A percentile compares a stretch with the other conserved stretches of the same genome.
Conservation (phyloP, 192 early-diverging fungal species). For the Coemansia sp. region DNA sequence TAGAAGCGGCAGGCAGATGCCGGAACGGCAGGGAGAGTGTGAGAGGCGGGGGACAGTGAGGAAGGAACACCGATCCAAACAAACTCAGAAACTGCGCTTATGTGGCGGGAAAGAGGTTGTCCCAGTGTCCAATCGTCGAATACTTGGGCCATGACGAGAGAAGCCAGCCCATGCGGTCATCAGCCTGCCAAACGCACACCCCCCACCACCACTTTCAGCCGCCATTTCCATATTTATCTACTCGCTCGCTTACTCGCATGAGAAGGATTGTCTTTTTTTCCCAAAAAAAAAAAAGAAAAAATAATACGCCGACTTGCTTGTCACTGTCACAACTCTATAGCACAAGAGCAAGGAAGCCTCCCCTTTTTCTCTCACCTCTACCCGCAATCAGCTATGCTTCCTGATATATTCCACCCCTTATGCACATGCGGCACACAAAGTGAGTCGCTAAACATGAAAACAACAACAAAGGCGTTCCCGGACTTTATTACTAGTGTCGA, state of each 20-base stretch:
- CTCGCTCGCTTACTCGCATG: not conserved
- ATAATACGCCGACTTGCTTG: conserved; percentile 5
- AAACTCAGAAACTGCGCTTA: conserved; percentile 4
- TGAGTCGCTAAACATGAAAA: conserved; percentile 2
- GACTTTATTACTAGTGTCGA: conserved; percentile 1
- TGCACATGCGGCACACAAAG: conserved; percentile 7
- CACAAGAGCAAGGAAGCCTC: conserved; percentile 6
- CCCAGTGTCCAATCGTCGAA: conserved; percentile 2
- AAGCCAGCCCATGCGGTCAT: not conserved
- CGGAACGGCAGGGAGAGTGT: conserved; percentile 3
- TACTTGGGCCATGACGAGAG: conserved; percentile 1
- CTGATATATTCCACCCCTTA: not conserved
- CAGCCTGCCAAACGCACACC: not conserved
- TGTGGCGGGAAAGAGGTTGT: not conserved
- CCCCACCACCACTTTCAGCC: not conserved
- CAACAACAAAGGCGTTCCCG: conserved; percentile 9
- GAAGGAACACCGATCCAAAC: conserved; percentile 11
- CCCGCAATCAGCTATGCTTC: conserved; percentile 4
- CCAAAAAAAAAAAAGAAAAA: conserved; percentile 12
- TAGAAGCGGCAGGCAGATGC: conserved; percentile 8
- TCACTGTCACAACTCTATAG: conserved; percentile 3
- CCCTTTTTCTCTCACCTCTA: not conserved
- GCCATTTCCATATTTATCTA: not conserved
- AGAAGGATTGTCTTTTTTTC: not conserved
- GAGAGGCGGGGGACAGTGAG: not conserved